Evolutionary conservation across 768 basidiomycete genomes (phyloP).

Genomic region (Russula olivacea): DNA sequence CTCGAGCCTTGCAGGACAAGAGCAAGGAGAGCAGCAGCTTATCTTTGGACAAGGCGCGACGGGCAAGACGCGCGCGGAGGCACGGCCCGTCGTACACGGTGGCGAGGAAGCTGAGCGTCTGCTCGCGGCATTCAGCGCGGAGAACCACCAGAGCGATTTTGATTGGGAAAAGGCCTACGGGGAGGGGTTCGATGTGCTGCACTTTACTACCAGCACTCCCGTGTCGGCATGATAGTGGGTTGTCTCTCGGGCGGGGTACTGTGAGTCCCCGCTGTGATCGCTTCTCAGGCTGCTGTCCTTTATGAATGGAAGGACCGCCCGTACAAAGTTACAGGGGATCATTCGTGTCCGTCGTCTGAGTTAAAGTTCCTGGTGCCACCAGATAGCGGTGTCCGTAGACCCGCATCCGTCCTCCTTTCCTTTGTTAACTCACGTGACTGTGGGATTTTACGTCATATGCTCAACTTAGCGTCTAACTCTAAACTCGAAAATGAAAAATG

Average conservation of each 20-base stretch:
- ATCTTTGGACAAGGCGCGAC: constrained; percentile 75
- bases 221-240: neutral
- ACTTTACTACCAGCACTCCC: constrained; percentile 29
- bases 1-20: neutral
- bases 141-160: constrained; percentile 65
- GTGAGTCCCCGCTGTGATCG: too few species aligned
- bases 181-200: constrained; percentile 61
- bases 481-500: neutral
- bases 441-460: too few species aligned
- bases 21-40: constrained; percentile 31
- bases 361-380: too few species aligned
- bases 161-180: constrained; percentile 67
- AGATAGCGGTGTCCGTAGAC: too few species aligned
- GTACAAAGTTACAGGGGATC: too few species aligned
- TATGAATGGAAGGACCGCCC: too few species aligned
- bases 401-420: too few species aligned
- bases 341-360: too few species aligned
- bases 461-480: too few species aligned
- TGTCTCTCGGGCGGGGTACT: neutral
- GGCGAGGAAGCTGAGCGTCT: constrained; percentile 44
- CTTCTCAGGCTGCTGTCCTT: too few species aligned
- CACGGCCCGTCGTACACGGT: constrained; percentile 49
- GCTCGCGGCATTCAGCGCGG: constrained; percentile 61
- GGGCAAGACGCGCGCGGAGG: constrained; percentile 52
- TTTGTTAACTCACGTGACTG: too few species aligned